Conservation (phyloP, 352 stramenopile species). For the Phytophthora pseudosyringae region DNA sequence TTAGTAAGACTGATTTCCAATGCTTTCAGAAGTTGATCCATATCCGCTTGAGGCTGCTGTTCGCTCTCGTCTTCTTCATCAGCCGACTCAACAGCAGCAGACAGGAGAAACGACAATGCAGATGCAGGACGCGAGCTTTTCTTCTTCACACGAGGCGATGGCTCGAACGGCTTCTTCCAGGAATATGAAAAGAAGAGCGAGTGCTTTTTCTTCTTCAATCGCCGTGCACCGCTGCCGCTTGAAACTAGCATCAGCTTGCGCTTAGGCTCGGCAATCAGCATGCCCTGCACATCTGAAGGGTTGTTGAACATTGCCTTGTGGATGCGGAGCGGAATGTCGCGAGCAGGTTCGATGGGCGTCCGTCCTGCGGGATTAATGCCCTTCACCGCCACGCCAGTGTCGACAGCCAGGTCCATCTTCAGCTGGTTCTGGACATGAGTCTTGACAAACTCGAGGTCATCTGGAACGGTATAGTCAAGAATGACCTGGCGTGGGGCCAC, state of each 20-base stretch:
- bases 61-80: slow-evolving; percentile 79
- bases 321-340: slow-evolving; percentile 77
- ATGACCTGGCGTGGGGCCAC: slow-evolving; percentile 68
- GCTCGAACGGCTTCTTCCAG: slow-evolving; percentile 83
- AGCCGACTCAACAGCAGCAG: slow-evolving; percentile 67
- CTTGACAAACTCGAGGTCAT: slow-evolving; percentile 75
- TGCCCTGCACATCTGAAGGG: slow-evolving; percentile 70
- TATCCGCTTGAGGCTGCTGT: slow-evolving; percentile 70
- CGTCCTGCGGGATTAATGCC: slow-evolving; percentile 39
- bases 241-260: slow-evolving; percentile 85
- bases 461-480: slow-evolving; percentile 62
- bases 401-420: slow-evolving; percentile 46
- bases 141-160: slow-evolving; percentile 73
- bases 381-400: slow-evolving; percentile 29
- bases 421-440: slow-evolving; percentile 60
- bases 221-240: slow-evolving; percentile 61
- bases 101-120: slow-evolving; percentile 82
- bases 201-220: slow-evolving; percentile 91
- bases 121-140: slow-evolving; percentile 70
- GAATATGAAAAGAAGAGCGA: slow-evolving; percentile 76
- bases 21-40: slow-evolving; percentile 53
- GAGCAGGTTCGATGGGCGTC: slow-evolving; percentile 46
- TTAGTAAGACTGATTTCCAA: slow-evolving; percentile 55
- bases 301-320: slow-evolving; percentile 90
- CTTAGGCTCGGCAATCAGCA: slow-evolving; percentile 82